Base-by-base conservation (phyloP, 2,329 filamentous ascomycete species). In the Sordariomycetes sp. region DNA sequence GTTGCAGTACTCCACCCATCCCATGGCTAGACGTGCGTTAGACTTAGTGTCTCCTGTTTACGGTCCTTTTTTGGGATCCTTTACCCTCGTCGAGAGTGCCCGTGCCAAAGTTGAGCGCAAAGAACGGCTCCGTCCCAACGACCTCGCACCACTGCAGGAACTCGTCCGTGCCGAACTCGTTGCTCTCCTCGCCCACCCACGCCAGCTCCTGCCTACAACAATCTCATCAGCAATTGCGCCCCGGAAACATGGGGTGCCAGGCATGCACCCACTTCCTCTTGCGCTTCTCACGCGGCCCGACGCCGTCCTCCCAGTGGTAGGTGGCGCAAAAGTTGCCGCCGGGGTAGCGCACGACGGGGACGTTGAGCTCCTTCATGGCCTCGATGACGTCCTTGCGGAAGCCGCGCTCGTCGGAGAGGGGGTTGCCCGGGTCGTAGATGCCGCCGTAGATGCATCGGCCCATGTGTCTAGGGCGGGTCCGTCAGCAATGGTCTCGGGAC, bases 1-100 rank as follows among this genome's bases (percentile, higher is more conserved):
- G 71, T 94, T 94, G 75, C 89, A 94, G 74, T 94, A 94, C 67
- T 94, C 89, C 22, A 94, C 75, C 89, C 89, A 94, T 12, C 78
- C 87, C 35, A 92, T 76, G 1, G 75, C 79, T 69, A 22, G 35
- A 39, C 32, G 22, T 28, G 28, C 6, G 50, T n/a, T 15, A 54
- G 17, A n/a, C 7, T 32, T 17, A 10, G 7, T 6, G 10, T 6
- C 6, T 5, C 45, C 28, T 8, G 8, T 50, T 20, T 24, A n/a
- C 4, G 12, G 25, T 13, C 17, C 8, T 35, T 13, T 32, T 17
- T 6, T 20, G 36, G 36, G 3, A 17, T 39, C 6, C 17, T 20
- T 15, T 39, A 54, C 36, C 53, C 20, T 57, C 56, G 12, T 57
- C 55, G 45, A 56, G 42, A 8, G 42, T 56, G 24, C 53, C 53